Evolutionary conservation across 305 asterid genomes (phyloP), one percentile per base, ranked within the genome.

Genomic region (Plantago coronopus): DNA sequence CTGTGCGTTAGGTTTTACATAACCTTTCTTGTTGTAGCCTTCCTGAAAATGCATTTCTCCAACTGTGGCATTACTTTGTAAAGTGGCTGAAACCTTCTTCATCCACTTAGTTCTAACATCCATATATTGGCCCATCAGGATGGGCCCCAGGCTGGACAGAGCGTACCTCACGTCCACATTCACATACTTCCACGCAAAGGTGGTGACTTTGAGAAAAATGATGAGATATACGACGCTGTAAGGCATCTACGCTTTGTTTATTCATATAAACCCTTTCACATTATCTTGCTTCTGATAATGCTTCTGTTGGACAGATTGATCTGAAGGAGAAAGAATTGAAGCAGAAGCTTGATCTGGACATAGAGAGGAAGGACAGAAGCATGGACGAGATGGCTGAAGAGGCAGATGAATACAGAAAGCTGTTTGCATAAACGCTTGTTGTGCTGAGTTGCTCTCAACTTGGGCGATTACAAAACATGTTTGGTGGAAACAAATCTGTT

Each of bases 61-160:
- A 17, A 21, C 42, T 11, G 62, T 45, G 43, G n/a, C 20, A 61
- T 57, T 66, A 44, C 68, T 42, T 61, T 38, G 25, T 57, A 13
- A 31, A 16, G 43, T 61, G 17, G 53, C 57, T 22, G 42, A 48
- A 25, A 17, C 19, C 20, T 53, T 25, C 17, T 29, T 40, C 18
- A 22, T 17, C 42, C 47, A 4, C 20, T 38, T 17, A 5, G 48
- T 66, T 47, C 55, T 68, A 61, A 69, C 11, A 25, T 46, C 62
- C 57, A 48, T 56, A 37, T 61, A 54, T 63, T 61, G 62, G 62
- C 60, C 40, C 69, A 53, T 57, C 63, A 93, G 99, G 97, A 93
- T 69, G 99, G 99, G 10, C 96, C 95, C 8, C 87, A 85, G 68
- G 94, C 99, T 27, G 96, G 99, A 53, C 99, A 93, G 77, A 82